Percentiles rank a stretch among this genome's conserved stretches.
Evolutionary conservation across 148 eudicot species (phyloP).

Genomic region (Chenopodium formosanum): DNA sequence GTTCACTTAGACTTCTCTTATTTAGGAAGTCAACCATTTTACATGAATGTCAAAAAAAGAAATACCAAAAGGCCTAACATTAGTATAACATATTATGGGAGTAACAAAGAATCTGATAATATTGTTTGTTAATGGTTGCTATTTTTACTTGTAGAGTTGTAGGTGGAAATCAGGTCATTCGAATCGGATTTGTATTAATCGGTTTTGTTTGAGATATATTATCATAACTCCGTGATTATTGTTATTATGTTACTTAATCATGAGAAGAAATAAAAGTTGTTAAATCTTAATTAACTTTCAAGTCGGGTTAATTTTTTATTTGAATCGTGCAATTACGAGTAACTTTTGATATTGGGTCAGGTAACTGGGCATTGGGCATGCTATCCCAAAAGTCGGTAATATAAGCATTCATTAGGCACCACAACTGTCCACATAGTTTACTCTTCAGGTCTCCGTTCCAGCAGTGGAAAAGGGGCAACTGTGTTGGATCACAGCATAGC

Average conservation of each 20-base stretch:
- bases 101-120: not conserved
- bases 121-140: not conserved
- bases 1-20: constrained; percentile 1
- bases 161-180: not conserved
- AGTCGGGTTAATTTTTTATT: too few relatives aligned
- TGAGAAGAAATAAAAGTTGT: too few relatives aligned
- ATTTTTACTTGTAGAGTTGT: too few relatives aligned
- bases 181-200: not conserved
- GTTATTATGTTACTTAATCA: too few relatives aligned
- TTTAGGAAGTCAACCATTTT: not conserved
- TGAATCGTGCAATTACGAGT: too few relatives aligned
- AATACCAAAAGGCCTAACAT: not conserved
- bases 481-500: not conserved
- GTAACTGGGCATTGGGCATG: too few relatives aligned
- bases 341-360: too few relatives aligned
- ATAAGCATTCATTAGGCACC: not conserved
- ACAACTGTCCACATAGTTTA: not conserved
- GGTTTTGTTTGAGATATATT: not conserved
- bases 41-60: constrained; percentile 9
- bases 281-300: too few relatives aligned
- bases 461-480: not conserved
- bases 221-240: too few relatives aligned
- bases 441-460: not conserved
- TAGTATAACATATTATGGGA: not conserved
- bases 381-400: too few relatives aligned